A percentile compares a stretch with the other conserved stretches of the same genome.
These are phyloP conservation scores for Xylariaceae sp. DNA, from an alignment of 2,329 filamentous ascomycete species.

Conservation along the genomic window DNA sequence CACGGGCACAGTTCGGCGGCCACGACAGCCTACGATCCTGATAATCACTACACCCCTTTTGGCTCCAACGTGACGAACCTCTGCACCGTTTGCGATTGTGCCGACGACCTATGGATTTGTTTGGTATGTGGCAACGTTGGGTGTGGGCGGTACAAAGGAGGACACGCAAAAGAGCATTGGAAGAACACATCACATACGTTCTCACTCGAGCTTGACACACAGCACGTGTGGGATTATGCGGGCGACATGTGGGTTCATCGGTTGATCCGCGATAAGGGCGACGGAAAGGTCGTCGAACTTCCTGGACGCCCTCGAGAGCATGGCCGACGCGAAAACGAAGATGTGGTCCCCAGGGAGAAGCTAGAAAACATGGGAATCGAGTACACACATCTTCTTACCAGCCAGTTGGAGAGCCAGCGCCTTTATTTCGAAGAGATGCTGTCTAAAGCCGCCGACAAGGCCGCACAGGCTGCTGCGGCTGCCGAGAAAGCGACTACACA, in stretches of 20 bases:
- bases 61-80: constrained; percentile 63
- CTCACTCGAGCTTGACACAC: constrained; percentile 86
- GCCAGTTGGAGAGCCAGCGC: constrained; percentile 88
- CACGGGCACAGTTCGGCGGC: constrained; percentile 19
- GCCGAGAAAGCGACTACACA: constrained; percentile 60
- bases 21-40: constrained; percentile 39
- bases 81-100: constrained; percentile 77
- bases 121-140: constrained; percentile 90
- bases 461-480: constrained; percentile 65
- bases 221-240: constrained; percentile 97
- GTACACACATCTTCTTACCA: constrained; percentile 90
- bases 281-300: constrained; percentile 90
- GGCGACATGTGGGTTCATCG: constrained; percentile 95
- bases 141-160: constrained; percentile 90
- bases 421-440: constrained; percentile 93
- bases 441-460: constrained; percentile 85
- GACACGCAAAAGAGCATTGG: constrained; percentile 91
- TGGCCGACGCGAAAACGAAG: constrained; percentile 47
- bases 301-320: constrained; percentile 48
- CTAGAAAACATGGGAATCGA: constrained; percentile 81
- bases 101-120: constrained; percentile 89
- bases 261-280: constrained; percentile 88
- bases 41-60: constrained; percentile 54
- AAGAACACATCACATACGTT: constrained; percentile 87
- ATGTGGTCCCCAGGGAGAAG: constrained; percentile 69